Evolutionary conservation across 1,284 basidiomycete species (phyloP).

Genomic region (Gomphus sp.): DNA sequence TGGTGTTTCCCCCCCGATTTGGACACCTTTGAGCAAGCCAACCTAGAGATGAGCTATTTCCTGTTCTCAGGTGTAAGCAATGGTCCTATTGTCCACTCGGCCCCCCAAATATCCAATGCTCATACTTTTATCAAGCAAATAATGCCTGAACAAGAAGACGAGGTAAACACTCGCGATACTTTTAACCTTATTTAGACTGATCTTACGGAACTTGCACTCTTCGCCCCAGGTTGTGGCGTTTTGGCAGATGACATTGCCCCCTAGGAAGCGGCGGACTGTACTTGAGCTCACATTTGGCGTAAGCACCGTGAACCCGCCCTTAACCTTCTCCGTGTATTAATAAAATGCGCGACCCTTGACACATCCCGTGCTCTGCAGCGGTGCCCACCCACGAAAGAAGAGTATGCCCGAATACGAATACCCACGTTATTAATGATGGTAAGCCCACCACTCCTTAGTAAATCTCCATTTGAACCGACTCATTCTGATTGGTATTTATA

Average conservation of each 20-base stretch:
- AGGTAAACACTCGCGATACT: neutral
- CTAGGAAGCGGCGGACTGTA: neutral
- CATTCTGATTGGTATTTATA: too few species aligned
- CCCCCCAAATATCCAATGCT: too few species aligned
- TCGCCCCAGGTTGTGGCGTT: neutral
- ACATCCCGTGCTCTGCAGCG: neutral
- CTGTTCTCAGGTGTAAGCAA: slow-evolving; percentile 2
- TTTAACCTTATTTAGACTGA: too few species aligned
- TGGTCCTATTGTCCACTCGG: neutral
- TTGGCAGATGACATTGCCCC: slow-evolving; percentile 2
- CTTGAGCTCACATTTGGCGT: slow-evolving; percentile 5
- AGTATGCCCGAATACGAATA: neutral
- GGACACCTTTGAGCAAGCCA: slow-evolving; percentile 56
- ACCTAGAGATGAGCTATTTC: slow-evolving; percentile 40
- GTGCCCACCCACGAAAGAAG: neutral
- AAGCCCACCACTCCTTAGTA: too few species aligned
- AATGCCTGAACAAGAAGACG: neutral
- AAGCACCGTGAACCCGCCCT: neutral
- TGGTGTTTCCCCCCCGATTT: slow-evolving; percentile 62
- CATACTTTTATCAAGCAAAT: neutral
- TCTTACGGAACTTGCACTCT: neutral
- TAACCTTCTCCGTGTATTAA: neutral
- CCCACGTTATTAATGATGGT: slow-evolving; percentile 5
- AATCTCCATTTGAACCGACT: too few species aligned
- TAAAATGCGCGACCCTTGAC: too few species aligned